phyloP scores from a whole-genome alignment of 169 alveolate genomes.

The Pseudocohnilembus persalinus region DNA sequence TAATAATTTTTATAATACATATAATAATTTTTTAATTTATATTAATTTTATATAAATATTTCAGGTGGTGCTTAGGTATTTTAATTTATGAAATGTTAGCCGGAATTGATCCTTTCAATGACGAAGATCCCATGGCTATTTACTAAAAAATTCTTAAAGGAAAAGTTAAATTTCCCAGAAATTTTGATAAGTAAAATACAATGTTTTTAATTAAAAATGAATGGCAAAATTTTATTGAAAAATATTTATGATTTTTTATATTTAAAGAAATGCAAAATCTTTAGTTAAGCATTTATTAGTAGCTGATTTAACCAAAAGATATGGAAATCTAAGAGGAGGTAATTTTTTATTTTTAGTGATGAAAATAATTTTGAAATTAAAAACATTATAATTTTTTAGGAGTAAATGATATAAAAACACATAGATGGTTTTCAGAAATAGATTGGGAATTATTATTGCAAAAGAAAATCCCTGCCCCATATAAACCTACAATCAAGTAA shows the following conservation, averaged over 20 bases:
- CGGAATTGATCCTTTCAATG: slow-evolving; percentile 97
- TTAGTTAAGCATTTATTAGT: slow-evolving; percentile 87
- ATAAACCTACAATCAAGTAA: slow-evolving; percentile 59
- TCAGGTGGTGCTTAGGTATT: slow-evolving; percentile 49
- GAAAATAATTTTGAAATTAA: background rate
- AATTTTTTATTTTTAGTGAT: too few relatives aligned
- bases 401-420: slow-evolving; percentile 87
- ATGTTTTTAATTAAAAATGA: background rate
- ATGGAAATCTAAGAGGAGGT: slow-evolving; percentile 82
- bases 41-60: slow-evolving; percentile 1
- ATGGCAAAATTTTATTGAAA: background rate
- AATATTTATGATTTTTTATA: too few relatives aligned
- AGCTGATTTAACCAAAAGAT: slow-evolving; percentile 89
- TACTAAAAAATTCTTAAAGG: slow-evolving; percentile 96
- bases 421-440: slow-evolving; percentile 81
- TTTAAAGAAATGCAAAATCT: slow-evolving; percentile 77
- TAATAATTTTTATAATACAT: too few relatives aligned
- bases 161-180: slow-evolving; percentile 92
- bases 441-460: slow-evolving; percentile 64
- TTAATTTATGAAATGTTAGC: slow-evolving; percentile 97
- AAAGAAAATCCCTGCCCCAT: slow-evolving; percentile 58
- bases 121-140: slow-evolving; percentile 97
- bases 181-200: slow-evolving; percentile 75
- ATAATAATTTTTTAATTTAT: background rate
- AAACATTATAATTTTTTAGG: slow-evolving; percentile 37